Evolutionary conservation across 305 asterid species (phyloP).

Genomic region (Fraxinus velutina): DNA sequence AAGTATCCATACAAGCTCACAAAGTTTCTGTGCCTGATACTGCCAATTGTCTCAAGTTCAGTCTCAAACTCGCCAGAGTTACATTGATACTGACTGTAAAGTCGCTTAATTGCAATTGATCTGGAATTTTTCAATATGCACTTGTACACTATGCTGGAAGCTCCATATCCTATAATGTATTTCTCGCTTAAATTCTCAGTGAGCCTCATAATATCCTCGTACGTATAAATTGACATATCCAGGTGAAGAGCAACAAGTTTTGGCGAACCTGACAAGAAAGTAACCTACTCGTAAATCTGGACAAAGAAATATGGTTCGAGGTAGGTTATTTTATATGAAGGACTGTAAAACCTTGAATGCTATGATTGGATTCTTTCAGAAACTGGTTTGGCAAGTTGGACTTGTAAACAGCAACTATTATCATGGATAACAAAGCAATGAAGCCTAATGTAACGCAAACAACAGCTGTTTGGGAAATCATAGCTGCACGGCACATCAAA

Average conservation of each 20-base stretch:
- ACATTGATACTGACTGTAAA: slow-evolving; percentile 57
- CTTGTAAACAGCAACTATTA: slow-evolving; percentile 68
- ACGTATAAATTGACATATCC: slow-evolving; percentile 95
- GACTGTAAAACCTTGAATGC: slow-evolving; percentile 41
- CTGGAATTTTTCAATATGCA: slow-evolving; percentile 82
- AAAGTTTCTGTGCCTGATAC: slow-evolving; percentile 86
- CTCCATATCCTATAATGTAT: slow-evolving; percentile 90
- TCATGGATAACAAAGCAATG: slow-evolving; percentile 60
- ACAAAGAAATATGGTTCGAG: neutral
- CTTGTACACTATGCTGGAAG: slow-evolving; percentile 94
- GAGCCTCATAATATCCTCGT: slow-evolving; percentile 84
- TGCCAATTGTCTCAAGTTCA: slow-evolving; percentile 82
- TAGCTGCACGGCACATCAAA: slow-evolving; percentile 37
- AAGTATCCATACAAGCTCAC: slow-evolving; percentile 95
- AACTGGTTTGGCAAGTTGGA: slow-evolving; percentile 52
- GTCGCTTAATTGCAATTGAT: slow-evolving; percentile 94
- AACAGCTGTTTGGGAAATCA: slow-evolving; percentile 65
- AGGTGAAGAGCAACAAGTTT: slow-evolving; percentile 84
- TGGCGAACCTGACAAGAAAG: slow-evolving; percentile 45
- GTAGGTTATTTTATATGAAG: neutral
- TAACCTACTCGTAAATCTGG: neutral
- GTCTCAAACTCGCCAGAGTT: slow-evolving; percentile 81
- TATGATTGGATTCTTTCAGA: slow-evolving; percentile 50
- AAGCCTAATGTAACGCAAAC: slow-evolving; percentile 67
- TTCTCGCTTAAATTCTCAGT: slow-evolving; percentile 88